phyloP scores from a whole-genome alignment of 768 basidiomycete genomes.

The Cytidiella melzeri region DNA sequence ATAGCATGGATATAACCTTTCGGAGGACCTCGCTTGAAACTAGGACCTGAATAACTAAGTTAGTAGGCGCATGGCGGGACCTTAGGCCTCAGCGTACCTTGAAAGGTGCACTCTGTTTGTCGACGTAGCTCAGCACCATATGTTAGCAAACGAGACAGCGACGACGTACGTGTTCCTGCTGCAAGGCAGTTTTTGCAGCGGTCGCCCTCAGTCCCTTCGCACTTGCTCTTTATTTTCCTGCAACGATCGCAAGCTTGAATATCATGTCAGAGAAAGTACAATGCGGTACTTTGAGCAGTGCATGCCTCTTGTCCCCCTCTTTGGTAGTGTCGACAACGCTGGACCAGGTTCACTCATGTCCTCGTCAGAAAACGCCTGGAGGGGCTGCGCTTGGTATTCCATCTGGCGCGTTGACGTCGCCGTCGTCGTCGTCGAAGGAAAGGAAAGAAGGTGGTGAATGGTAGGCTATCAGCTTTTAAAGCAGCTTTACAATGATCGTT shows the following conservation, averaged over 20 bases:
- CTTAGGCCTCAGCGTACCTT: conserved; percentile 48
- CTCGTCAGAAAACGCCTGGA: conserved; percentile 16
- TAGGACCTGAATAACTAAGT: conserved; percentile 45
- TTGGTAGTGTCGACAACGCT: conserved; percentile 11
- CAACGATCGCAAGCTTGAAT: conserved; percentile 80
- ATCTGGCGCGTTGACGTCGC: too few relatives aligned
- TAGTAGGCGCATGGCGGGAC: conserved; percentile 17
- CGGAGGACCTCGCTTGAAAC: conserved; percentile 78
- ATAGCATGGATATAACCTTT: conserved; percentile 93
- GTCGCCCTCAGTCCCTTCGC: conserved; percentile 67
- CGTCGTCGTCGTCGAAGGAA: too few relatives aligned
- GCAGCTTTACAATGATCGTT: too few relatives aligned
- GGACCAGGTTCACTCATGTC: conserved; percentile 14
- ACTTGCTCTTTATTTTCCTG: conserved; percentile 84
- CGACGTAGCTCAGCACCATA: conserved; percentile 7
- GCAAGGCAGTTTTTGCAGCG: conserved; percentile 50
- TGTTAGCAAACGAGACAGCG: background rate
- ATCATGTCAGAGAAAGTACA: background rate
- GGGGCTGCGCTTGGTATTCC: background rate
- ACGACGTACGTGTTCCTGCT: conserved; percentile 31
- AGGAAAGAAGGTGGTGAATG: too few relatives aligned
- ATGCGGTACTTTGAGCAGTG: background rate
- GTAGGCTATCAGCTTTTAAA: too few relatives aligned
- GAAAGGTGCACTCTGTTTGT: conserved; percentile 39
- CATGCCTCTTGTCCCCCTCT: conserved; percentile 21